Conservation (phyloP, 176 grass and related monocot species). For the Dactylis glomerata region DNA sequence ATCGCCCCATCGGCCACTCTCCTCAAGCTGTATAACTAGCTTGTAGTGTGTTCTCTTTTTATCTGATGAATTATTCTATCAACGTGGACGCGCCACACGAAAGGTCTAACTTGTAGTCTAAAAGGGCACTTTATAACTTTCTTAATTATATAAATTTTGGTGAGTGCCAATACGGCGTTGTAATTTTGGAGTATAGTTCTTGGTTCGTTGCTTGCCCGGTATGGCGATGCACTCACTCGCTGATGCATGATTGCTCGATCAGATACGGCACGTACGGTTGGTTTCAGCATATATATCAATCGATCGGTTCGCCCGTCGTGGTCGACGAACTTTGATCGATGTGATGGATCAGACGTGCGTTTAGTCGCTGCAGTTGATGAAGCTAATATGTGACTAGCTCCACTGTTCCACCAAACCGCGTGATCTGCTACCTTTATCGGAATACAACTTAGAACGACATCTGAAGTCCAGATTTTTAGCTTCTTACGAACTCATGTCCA, state of each 20-base stretch:
- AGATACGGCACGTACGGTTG: not conserved
- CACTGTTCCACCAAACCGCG: not conserved
- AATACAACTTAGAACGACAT: too few relatives aligned
- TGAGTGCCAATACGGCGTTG: too few relatives aligned
- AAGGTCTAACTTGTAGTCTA: not conserved
- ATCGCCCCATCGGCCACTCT: not conserved
- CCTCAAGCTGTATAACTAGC: not conserved
- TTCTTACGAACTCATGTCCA: too few relatives aligned
- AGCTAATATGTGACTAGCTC: not conserved
- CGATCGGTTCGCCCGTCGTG: not conserved
- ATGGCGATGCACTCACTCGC: not conserved
- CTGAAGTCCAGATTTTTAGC: too few relatives aligned
- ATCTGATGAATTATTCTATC: not conserved
- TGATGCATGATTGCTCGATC: not conserved
- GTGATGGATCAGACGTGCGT: not conserved
- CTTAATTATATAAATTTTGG: too few relatives aligned
- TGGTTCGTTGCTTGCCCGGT: not conserved
- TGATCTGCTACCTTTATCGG: not conserved
- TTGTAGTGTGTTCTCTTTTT: too few relatives aligned
- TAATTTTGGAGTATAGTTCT: too few relatives aligned
- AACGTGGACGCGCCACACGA: not conserved
- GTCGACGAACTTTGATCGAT: not conserved
- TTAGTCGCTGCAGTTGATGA: not conserved
- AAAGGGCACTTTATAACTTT: too few relatives aligned
- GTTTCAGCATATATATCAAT: not conserved